phyloP scores from a whole-genome alignment of 176 grass and related monocot species.

The Leersia perrieri region DNA sequence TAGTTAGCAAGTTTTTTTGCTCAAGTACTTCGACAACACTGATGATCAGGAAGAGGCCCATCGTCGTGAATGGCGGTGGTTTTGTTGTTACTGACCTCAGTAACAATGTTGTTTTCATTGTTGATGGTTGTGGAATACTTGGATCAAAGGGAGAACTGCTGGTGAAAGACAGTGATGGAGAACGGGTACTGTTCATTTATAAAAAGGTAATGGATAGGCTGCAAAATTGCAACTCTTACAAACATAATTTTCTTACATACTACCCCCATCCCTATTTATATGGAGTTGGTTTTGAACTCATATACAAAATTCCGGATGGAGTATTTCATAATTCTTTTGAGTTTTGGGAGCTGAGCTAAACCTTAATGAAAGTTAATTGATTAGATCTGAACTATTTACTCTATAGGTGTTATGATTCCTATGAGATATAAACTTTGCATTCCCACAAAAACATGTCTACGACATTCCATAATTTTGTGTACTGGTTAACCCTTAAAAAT shows the following conservation, averaged over 20 bases:
- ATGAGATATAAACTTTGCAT: neutral
- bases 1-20: constrained; percentile 90
- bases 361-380: constrained; percentile 8
- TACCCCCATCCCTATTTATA: no score
- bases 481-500: constrained; percentile 8
- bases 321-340: constrained; percentile 16
- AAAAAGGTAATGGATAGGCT: constrained; percentile 65
- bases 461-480: neutral
- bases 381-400: constrained; percentile 5
- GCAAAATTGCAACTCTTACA: neutral
- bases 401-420: constrained; percentile 8
- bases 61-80: constrained; percentile 71
- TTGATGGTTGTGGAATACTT: constrained; percentile 86
- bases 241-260: neutral
- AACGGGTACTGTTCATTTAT: constrained; percentile 63
- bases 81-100: constrained; percentile 65
- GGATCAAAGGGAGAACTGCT: constrained; percentile 67
- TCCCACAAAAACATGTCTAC: neutral
- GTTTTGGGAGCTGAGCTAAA: constrained; percentile 17
- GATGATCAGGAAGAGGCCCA: constrained; percentile 70
- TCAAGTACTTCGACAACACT: constrained; percentile 39
- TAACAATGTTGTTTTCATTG: constrained; percentile 51
- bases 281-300: no score
- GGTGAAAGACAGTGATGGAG: constrained; percentile 72
- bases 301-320: no score